These are phyloP conservation scores for Sugiyamaella neomexicana DNA, from an alignment of 1,139 yeast genomes.

Conservation along the genomic window DNA sequence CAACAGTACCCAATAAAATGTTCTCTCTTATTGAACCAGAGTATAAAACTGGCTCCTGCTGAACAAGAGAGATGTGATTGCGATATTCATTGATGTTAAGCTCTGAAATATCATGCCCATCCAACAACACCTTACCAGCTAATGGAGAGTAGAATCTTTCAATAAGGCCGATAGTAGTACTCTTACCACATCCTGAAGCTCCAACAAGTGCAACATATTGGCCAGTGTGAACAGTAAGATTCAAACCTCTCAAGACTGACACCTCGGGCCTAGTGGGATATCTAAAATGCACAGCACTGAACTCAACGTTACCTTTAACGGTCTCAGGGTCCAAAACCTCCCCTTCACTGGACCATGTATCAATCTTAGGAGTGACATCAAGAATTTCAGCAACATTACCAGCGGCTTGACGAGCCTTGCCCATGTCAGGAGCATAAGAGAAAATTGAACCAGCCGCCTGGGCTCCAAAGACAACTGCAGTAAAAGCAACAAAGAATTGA, in stretches of 20 bases:
- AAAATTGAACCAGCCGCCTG: slow-evolving; percentile 85
- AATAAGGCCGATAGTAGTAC: slow-evolving; percentile 82
- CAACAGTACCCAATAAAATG: slow-evolving; percentile 68
- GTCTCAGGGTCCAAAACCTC: slow-evolving; percentile 40
- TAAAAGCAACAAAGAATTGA: slow-evolving; percentile 43
- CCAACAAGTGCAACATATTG: slow-evolving; percentile 93
- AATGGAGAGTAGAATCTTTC: slow-evolving; percentile 78
- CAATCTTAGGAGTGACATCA: slow-evolving; percentile 64
- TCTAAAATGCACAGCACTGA: slow-evolving; percentile 64
- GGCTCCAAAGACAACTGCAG: slow-evolving; percentile 70
- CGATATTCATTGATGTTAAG: slow-evolving; percentile 72
- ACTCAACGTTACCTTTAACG: slow-evolving; percentile 57
- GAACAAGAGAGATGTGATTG: slow-evolving; percentile 73
- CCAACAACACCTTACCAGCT: slow-evolving; percentile 64
- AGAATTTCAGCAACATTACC: slow-evolving; percentile 73
- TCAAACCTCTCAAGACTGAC: slow-evolving; percentile 65
- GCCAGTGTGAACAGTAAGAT: slow-evolving; percentile 69
- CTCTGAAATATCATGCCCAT: slow-evolving; percentile 68
- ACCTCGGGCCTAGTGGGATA: slow-evolving; percentile 84
- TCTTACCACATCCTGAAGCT: slow-evolving; percentile 93
- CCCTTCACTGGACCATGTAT: slow-evolving; percentile 56
- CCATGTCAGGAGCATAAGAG: slow-evolving; percentile 80
- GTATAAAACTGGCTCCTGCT: slow-evolving; percentile 82
- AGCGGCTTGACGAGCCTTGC: slow-evolving; percentile 56
- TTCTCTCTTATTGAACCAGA: slow-evolving; percentile 87